phyloP scores from a whole-genome alignment of 257 asterid genomes.

The Jaltomata sinuosa region DNA sequence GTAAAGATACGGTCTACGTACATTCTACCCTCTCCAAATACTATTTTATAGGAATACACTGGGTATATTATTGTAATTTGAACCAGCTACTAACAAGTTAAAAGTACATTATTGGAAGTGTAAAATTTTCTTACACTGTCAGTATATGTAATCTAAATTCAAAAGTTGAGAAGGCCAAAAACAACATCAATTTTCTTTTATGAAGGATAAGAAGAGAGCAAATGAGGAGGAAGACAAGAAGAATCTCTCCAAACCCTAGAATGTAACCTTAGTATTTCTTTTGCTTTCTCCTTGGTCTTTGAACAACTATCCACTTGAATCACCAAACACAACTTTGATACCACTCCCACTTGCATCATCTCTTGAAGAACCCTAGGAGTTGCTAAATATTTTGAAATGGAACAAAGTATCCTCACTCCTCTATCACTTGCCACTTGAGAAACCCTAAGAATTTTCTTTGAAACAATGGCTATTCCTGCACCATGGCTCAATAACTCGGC shows the following conservation, averaged over 20 bases:
- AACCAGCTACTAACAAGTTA: no score
- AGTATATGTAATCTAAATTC: not conserved
- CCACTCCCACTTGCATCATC: constrained; percentile 72
- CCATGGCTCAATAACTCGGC: constrained; percentile 61
- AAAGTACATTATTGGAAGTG: not conserved
- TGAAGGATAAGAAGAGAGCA: constrained; percentile 44
- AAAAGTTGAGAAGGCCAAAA: not conserved
- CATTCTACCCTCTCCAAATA: no score
- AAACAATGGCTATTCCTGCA: constrained; percentile 63
- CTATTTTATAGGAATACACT: no score
- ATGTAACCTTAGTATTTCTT: constrained; percentile 42
- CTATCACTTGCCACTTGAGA: constrained; percentile 54
- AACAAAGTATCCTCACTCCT: constrained; percentile 44
- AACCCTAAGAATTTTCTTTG: constrained; percentile 72
- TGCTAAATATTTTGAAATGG: constrained; percentile 35
- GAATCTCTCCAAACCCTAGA: constrained; percentile 69
- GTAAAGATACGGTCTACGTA: no score
- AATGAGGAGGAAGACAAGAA: constrained; percentile 47
- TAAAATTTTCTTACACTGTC: not conserved
- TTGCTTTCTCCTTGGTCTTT: constrained; percentile 46
- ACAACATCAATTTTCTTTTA: not conserved
- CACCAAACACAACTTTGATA: constrained; percentile 60
- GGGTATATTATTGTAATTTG: no score
- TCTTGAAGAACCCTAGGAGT: constrained; percentile 46
- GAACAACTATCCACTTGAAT: constrained; percentile 35